Conservation (phyloP, 768 basidiomycete species). For the Rhodocollybia butyracea region DNA sequence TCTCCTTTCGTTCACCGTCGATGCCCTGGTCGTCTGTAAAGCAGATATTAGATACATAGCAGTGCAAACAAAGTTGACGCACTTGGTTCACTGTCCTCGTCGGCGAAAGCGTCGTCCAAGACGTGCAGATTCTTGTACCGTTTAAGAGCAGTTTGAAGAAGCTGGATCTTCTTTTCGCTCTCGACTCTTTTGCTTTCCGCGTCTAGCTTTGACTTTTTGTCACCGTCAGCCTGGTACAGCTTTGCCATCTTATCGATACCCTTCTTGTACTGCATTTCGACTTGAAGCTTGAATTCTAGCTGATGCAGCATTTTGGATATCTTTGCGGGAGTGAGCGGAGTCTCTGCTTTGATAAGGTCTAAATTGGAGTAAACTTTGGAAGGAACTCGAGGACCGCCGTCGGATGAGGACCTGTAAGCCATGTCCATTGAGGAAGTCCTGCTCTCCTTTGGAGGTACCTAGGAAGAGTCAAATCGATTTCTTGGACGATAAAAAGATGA, state of each 20-base stretch:
- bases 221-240: conserved; percentile 93
- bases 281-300: conserved; percentile 98
- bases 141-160: conserved; percentile 88
- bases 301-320: conserved; percentile 98
- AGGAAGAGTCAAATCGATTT: conserved; percentile 27
- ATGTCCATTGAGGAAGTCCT: conserved; percentile 23
- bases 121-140: conserved; percentile 96
- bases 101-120: conserved; percentile 85
- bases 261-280: conserved; percentile 96
- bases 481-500: conserved; percentile 20
- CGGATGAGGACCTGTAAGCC: background rate
- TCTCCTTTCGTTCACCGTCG: conserved; percentile 88
- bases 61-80: conserved; percentile 20
- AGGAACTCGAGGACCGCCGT: conserved; percentile 31
- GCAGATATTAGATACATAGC: background rate
- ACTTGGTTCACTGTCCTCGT: conserved; percentile 64
- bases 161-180: conserved; percentile 94
- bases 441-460: conserved; percentile 55
- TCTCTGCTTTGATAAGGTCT: conserved; percentile 97
- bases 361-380: conserved; percentile 73
- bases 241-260: conserved; percentile 99
- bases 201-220: conserved; percentile 92
- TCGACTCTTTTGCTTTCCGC: conserved; percentile 93
- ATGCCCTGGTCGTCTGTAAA: conserved; percentile 48
- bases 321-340: conserved; percentile 92